phyloP scores from a whole-genome alignment of 768 basidiomycete genomes.

The Infundibulicybe gibba region DNA sequence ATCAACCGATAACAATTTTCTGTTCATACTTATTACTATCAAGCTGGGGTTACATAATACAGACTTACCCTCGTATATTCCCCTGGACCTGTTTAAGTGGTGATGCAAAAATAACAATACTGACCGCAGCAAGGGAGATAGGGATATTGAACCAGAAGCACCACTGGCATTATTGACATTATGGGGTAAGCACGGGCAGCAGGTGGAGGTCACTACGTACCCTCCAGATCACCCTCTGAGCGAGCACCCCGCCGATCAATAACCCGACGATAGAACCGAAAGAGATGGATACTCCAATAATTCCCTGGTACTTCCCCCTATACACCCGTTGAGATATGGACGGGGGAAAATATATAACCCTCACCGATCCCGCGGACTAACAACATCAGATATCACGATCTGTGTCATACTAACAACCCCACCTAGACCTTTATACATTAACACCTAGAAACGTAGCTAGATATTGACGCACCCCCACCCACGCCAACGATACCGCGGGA shows the following conservation, averaged over 20 bases:
- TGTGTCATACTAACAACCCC: slow-evolving; percentile 67
- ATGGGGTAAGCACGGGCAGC: neutral
- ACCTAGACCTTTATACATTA: slow-evolving; percentile 21
- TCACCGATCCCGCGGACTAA: too few species aligned
- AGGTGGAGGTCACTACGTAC: too few species aligned
- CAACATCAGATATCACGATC: too few species aligned
- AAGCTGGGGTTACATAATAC: neutral
- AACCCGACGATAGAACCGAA: slow-evolving; percentile 67
- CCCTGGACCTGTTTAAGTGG: too few species aligned
- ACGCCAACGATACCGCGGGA: too few species aligned
- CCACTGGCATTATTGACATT: slow-evolving; percentile 45
- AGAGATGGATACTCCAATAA: slow-evolving; percentile 54
- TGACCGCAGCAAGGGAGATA: too few species aligned
- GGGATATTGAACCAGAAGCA: slow-evolving; percentile 73
- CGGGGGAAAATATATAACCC: slow-evolving; percentile 35
- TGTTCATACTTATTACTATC: slow-evolving; percentile 14
- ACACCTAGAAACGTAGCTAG: neutral
- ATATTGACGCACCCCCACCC: slow-evolving; percentile 48
- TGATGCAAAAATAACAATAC: too few species aligned
- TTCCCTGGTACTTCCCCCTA: slow-evolving; percentile 77
- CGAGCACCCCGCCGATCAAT: too few species aligned
- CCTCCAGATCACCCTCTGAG: too few species aligned
- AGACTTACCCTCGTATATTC: slow-evolving; percentile 43
- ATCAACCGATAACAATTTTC: slow-evolving; percentile 67
- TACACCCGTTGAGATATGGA: too few species aligned